A percentile compares a stretch with the other conserved stretches of the same genome.
phyloP scores from a whole-genome alignment of 768 basidiomycete genomes.

The Boletus rubroflammeus region DNA sequence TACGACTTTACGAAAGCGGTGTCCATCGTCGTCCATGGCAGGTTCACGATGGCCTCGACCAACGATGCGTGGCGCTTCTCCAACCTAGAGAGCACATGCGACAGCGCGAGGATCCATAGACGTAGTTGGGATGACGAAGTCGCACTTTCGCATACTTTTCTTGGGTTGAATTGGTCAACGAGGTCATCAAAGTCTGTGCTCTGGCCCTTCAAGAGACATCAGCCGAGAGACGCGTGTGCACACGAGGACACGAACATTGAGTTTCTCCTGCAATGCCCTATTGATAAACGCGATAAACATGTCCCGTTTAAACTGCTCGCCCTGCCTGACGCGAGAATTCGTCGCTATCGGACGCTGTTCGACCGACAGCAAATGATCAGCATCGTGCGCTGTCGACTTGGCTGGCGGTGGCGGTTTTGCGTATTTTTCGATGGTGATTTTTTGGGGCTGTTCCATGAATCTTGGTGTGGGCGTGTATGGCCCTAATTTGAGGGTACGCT shows the following conservation, averaged over 20 bases:
- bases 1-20: slow-evolving; percentile 82
- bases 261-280: slow-evolving; percentile 74
- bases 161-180: slow-evolving; percentile 76
- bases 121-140: slow-evolving; percentile 55
- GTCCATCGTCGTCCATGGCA: slow-evolving; percentile 95
- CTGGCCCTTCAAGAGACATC: slow-evolving; percentile 50
- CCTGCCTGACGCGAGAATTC: slow-evolving; percentile 74
- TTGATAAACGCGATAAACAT: slow-evolving; percentile 83
- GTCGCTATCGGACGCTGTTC: slow-evolving; percentile 63
- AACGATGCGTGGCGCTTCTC: slow-evolving; percentile 76
- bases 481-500: slow-evolving; percentile 64
- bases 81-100: slow-evolving; percentile 88
- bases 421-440: slow-evolving; percentile 43
- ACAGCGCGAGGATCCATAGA: slow-evolving; percentile 80
- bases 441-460: slow-evolving; percentile 42
- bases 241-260: slow-evolving; percentile 47
- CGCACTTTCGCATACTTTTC: slow-evolving; percentile 33
- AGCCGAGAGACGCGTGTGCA: slow-evolving; percentile 11
- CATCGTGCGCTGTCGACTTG: slow-evolving; percentile 17
- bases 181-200: slow-evolving; percentile 83
- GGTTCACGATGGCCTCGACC: slow-evolving; percentile 78
- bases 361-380: slow-evolving; percentile 15
- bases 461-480: slow-evolving; percentile 46
- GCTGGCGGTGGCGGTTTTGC: slow-evolving; percentile 36
- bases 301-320: slow-evolving; percentile 71